A percentile compares a stretch with the other conserved stretches of the same genome.
Evolutionary conservation across 208 protist genomes (phyloP).

Genomic region (Naegleria gruberi): DNA sequence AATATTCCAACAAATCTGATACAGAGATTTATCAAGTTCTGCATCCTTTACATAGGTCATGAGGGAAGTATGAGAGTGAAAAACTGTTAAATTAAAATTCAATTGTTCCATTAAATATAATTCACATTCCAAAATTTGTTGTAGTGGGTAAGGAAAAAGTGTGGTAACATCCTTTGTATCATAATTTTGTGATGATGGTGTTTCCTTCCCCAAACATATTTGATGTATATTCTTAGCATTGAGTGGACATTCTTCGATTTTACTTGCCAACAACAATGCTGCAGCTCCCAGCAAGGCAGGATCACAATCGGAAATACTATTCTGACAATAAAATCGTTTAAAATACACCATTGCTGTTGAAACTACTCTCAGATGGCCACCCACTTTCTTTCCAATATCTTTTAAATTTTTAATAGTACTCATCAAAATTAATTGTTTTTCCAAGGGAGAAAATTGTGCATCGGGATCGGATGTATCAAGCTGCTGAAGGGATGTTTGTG

Average conservation of each 20-base stretch:
- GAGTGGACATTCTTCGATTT: conserved; percentile 37
- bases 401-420: not conserved
- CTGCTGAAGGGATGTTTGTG: not conserved
- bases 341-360: conserved; percentile 40
- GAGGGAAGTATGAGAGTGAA: conserved; percentile 37
- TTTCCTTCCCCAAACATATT: not conserved
- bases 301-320: conserved; percentile 19
- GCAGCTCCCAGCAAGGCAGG: conserved; percentile 25
- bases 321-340: conserved; percentile 38
- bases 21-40: not conserved
- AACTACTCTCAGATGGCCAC: conserved; percentile 29
- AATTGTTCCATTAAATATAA: conserved; percentile 38
- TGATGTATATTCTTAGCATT: conserved; percentile 15
- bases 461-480: not conserved
- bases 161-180: not conserved
- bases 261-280: conserved; percentile 32
- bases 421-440: not conserved
- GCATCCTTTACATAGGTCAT: conserved; percentile 9
- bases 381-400: conserved; percentile 23
- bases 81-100: conserved; percentile 38
- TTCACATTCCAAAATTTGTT: conserved; percentile 34
- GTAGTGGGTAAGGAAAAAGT: conserved; percentile 18
- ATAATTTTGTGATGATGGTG: not conserved
- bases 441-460: not conserved
- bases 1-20: conserved; percentile 30